Conservation (phyloP, 2,329 filamentous ascomycete species). For the Alternaria conjuncta region DNA sequence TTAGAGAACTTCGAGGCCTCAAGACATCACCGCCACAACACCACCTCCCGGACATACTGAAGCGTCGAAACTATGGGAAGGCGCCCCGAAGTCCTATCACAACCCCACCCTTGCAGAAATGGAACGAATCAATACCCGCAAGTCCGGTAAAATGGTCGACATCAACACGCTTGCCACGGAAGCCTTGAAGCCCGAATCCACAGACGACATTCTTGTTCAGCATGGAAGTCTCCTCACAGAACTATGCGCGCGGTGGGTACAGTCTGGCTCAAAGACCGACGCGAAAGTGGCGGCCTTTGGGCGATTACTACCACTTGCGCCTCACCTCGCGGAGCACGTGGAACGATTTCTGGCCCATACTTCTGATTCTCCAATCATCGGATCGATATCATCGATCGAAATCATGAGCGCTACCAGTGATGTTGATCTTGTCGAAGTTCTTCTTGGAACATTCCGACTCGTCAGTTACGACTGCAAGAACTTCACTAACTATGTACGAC, state of each 20-base stretch:
- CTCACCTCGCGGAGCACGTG: conserved; percentile 77
- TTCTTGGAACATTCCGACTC: conserved; percentile 79
- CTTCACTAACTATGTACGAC: conserved; percentile 70
- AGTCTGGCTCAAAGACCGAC: conserved; percentile 46
- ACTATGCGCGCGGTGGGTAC: conserved; percentile 80
- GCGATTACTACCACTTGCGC: conserved; percentile 80
- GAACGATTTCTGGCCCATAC: conserved; percentile 55
- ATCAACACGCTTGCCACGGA: conserved; percentile 36
- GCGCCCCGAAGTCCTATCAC: conserved; percentile 31
- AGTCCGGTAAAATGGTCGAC: conserved; percentile 34
- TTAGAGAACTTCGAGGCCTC: conserved; percentile 25
- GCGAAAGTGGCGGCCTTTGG: conserved; percentile 72
- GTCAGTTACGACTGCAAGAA: conserved; percentile 74
- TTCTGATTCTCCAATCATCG: conserved; percentile 34
- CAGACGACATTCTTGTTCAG: conserved; percentile 74
- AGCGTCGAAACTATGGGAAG: conserved; percentile 48
- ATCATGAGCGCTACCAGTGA: background rate
- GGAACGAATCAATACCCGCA: conserved; percentile 20
- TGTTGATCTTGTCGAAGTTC: conserved; percentile 49
- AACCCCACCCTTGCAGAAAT: conserved; percentile 20
- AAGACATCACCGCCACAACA: conserved; percentile 21
- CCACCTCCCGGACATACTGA: conserved; percentile 22
- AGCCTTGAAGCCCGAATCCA: conserved; percentile 69
- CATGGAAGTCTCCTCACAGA: conserved; percentile 81
- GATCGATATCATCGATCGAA: conserved; percentile 6